These are phyloP conservation scores for Cylindrotheca closterium DNA, from an alignment of 108 stramenopile genomes.

Conservation along the genomic window DNA sequence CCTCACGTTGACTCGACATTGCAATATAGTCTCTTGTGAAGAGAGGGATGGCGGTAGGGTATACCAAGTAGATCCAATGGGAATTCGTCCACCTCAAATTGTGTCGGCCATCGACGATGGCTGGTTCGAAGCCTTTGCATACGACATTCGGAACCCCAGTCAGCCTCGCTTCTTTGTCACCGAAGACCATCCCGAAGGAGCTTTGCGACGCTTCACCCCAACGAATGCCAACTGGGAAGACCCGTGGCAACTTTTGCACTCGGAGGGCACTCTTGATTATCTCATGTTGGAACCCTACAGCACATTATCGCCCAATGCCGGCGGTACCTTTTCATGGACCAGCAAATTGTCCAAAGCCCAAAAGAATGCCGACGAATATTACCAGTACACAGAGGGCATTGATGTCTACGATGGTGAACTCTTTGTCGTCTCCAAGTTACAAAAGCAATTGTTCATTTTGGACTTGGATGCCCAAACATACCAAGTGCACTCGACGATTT, in stretches of 20 bases:
- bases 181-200: conserved; percentile 44
- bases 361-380: conserved; percentile 14
- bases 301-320: neutral
- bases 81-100: neutral
- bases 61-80: conserved; percentile 30
- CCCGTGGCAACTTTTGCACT: conserved; percentile 23
- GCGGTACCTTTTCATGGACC: conserved; percentile 25
- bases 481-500: conserved; percentile 10
- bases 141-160: conserved; percentile 15
- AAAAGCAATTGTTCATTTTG: conserved; percentile 32
- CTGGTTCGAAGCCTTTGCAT: conserved; percentile 14
- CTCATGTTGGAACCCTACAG: conserved; percentile 7
- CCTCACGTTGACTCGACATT: too few relatives aligned
- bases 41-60: conserved; percentile 17
- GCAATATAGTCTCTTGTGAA: conserved; percentile 39
- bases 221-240: conserved; percentile 17
- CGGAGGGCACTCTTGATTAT: conserved; percentile 19
- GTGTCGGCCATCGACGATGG: conserved; percentile 6
- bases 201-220: conserved; percentile 45
- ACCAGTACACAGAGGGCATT: conserved; percentile 39
- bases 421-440: conserved; percentile 31
- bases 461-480: conserved; percentile 30
- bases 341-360: conserved; percentile 1
- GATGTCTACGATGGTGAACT: conserved; percentile 24
- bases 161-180: conserved; percentile 47